These are phyloP conservation scores for Apiotrichum laibachii DNA, from an alignment of 1,284 basidiomycete genomes.

Conservation along the genomic window DNA sequence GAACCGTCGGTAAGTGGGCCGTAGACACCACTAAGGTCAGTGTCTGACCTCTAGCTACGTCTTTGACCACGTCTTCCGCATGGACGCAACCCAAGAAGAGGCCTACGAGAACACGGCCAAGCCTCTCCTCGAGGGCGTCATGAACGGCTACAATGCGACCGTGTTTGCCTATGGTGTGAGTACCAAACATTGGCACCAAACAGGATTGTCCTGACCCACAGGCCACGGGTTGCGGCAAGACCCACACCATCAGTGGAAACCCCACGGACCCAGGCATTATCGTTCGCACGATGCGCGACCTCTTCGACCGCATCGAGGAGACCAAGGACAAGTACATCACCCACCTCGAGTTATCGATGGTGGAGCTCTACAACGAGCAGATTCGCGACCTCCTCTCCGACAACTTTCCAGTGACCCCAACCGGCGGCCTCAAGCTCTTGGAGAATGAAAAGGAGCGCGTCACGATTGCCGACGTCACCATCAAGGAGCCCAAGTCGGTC, in stretches of 20 bases:
- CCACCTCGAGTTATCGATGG: conserved; percentile 84
- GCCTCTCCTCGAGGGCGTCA: conserved; percentile 73
- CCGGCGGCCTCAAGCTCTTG: conserved; percentile 83
- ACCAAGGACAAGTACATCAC: conserved; percentile 74
- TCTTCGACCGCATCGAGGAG: conserved; percentile 85
- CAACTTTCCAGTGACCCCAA: conserved; percentile 57
- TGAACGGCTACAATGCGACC: conserved; percentile 94
- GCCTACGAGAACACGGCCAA: conserved; percentile 82
- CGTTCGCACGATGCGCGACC: conserved; percentile 92
- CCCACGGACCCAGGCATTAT: conserved; percentile 84
- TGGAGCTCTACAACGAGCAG: conserved; percentile 97
- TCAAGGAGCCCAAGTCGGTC: conserved; percentile 72
- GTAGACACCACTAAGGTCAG: conserved; percentile 4
- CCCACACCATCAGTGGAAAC: conserved; percentile 92
- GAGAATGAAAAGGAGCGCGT: conserved; percentile 79
- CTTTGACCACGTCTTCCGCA: conserved; percentile 86
- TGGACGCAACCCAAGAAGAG: conserved; percentile 73
- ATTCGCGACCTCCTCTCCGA: conserved; percentile 91
- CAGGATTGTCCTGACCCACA: conserved; percentile 43
- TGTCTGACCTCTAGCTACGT: conserved; percentile 64
- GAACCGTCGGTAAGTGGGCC: conserved; percentile 60
- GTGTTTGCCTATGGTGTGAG: conserved; percentile 95
- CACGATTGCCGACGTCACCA: conserved; percentile 78
- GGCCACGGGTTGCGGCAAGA: conserved; percentile 98
- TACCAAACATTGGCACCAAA: conserved; percentile 18